phyloP scores from a whole-genome alignment of 345 rosid species.

The Syzygium aromaticum region DNA sequence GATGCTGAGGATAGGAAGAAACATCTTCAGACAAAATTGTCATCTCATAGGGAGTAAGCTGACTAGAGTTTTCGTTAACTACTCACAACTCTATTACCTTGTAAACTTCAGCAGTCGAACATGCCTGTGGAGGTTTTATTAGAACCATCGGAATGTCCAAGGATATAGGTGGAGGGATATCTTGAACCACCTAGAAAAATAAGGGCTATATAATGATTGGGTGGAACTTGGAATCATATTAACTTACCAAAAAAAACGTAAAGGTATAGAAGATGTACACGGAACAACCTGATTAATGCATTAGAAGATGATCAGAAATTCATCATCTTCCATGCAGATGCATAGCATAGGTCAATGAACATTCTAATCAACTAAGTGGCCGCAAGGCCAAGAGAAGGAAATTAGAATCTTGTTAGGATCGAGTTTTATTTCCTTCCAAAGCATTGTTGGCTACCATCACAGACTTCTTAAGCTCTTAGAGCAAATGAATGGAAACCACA shows the following conservation, averaged over 20 bases:
- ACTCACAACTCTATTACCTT: constrained; percentile 35
- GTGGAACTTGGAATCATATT: background rate
- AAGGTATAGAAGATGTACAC: background rate
- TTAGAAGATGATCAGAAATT: background rate
- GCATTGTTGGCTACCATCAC: background rate
- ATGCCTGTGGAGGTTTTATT: constrained; percentile 81
- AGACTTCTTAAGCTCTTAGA: background rate
- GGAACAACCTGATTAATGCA: background rate
- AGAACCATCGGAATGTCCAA: constrained; percentile 74
- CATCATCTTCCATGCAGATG: background rate
- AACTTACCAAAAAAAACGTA: background rate
- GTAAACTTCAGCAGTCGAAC: constrained; percentile 93
- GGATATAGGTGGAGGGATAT: constrained; percentile 70
- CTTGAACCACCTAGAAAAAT: constrained; percentile 61
- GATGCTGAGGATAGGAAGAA: constrained; percentile 32
- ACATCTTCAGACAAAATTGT: background rate
- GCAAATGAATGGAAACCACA: background rate
- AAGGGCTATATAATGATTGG: constrained; percentile 2
- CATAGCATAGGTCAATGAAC: background rate
- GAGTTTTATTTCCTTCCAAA: background rate
- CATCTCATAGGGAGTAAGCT: background rate
- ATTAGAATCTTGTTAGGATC: background rate
- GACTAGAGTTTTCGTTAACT: background rate
- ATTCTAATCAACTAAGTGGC: background rate
- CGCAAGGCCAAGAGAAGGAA: background rate